These are phyloP conservation scores for Lumnitzera racemosa DNA, from an alignment of 345 rosid species.

Conservation along the genomic window DNA sequence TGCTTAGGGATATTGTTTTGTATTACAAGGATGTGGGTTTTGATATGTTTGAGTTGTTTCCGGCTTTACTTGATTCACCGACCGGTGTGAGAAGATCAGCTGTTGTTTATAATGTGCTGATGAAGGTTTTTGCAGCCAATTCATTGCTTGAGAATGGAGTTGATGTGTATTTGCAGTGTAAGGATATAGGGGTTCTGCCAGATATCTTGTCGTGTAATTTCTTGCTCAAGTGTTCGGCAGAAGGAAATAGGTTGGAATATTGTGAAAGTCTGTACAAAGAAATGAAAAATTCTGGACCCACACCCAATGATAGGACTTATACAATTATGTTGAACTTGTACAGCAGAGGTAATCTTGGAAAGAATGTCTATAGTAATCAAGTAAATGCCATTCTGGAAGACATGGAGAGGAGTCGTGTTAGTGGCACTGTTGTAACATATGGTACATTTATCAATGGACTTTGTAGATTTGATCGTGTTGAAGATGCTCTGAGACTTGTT, in stretches of 20 bases:
- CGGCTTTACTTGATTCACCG: slow-evolving; percentile 23
- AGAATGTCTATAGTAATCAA: slow-evolving; percentile 11
- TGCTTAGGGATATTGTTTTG: slow-evolving; percentile 32
- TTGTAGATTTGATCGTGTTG: slow-evolving; percentile 32
- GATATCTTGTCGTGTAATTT: slow-evolving; percentile 41
- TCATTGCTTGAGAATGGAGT: slow-evolving; percentile 34
- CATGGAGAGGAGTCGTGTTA: slow-evolving; percentile 29
- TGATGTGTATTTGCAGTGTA: slow-evolving; percentile 21
- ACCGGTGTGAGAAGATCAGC: slow-evolving; percentile 14
- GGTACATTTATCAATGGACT: slow-evolving; percentile 35
- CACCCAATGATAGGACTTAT: slow-evolving; percentile 41
- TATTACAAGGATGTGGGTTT: slow-evolving; percentile 18
- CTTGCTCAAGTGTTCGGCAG: slow-evolving; percentile 44
- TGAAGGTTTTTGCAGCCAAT: slow-evolving; percentile 45
- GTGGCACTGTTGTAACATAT: slow-evolving; percentile 32
- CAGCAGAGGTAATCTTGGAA: slow-evolving; percentile 22
- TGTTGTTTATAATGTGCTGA: slow-evolving; percentile 25
- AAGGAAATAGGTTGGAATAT: slow-evolving; percentile 21
- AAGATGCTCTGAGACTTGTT: slow-evolving; percentile 23
- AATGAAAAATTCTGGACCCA: slow-evolving; percentile 37
- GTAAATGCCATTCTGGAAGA: slow-evolving; percentile 31
- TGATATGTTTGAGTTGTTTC: slow-evolving; percentile 27
- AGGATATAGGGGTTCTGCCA: slow-evolving; percentile 22
- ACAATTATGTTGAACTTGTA: slow-evolving; percentile 41
- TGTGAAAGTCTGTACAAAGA: slow-evolving; percentile 24